phyloP scores from a whole-genome alignment of 2,329 filamentous ascomycete species.

The Cryoendolithus antarcticus region DNA sequence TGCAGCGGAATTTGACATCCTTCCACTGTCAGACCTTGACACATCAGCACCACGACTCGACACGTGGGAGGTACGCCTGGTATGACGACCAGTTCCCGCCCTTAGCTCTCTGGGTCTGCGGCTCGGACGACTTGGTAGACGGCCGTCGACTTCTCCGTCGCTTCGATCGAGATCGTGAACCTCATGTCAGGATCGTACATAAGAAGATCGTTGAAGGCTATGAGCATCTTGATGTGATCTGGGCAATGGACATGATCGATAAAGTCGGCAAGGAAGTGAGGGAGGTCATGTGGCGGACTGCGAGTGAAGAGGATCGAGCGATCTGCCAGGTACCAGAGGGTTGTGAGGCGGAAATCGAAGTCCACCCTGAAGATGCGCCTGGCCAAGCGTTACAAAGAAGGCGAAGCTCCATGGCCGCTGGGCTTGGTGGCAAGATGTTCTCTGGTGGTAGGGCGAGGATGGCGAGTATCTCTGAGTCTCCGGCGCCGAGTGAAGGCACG shows the following conservation, averaged over 20 bases:
- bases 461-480: constrained; percentile 17
- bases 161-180: constrained; percentile 66
- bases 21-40: constrained; percentile 19
- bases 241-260: constrained; percentile 80
- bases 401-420: constrained; percentile 1
- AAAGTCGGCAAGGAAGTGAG: constrained; percentile 71
- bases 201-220: constrained; percentile 73
- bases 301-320: constrained; percentile 41
- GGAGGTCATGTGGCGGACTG: constrained; percentile 74
- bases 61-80: constrained; percentile 50
- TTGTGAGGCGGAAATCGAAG: constrained; percentile 28
- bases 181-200: constrained; percentile 68
- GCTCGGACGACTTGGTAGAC: constrained; percentile 73
- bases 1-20: constrained; percentile 18
- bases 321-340: constrained; percentile 52
- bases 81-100: constrained; percentile 70
- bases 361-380: constrained; percentile 1
- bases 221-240: constrained; percentile 88
- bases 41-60: constrained; percentile 18
- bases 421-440: neutral
- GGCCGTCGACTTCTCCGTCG: constrained; percentile 61
- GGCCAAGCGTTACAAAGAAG: constrained; percentile 1
- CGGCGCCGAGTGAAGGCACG: neutral
- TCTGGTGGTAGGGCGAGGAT: constrained; percentile 15
- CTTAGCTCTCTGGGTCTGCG: constrained; percentile 79